Evolutionary conservation across 148 eudicot genomes (phyloP), one percentile per base, ranked within the genome.

Genomic region (Talinum fruticosum): DNA sequence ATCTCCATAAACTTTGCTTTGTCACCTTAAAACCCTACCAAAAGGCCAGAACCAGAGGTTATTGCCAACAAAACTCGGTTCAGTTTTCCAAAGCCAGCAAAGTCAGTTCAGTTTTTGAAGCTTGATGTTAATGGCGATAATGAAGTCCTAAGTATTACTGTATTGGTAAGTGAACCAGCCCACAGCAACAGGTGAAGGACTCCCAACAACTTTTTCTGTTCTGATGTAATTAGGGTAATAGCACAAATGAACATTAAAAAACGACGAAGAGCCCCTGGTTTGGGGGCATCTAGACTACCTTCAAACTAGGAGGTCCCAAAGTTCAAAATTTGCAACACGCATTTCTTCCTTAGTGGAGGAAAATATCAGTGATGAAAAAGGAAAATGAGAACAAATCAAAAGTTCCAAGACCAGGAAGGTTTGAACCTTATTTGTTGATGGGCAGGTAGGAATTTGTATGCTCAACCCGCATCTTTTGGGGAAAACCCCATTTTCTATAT

Each of bases 401-500:
- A 44, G 72, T 45, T 38, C n/a, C 24, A 28, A 29, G 19, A 14
- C 28, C 34, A 12, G 53, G 18, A 47, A 47, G 79, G 47, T 61
- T 32, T 72, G 73, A 71, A 96, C 99, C 99, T 96, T 93, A 82
- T 91, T 91, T 74, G 84, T 69, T 61, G 82, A 88, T 19, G 99
- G 99, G 79, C 89, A 85, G 14, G 83, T 79, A 32, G 99, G 99
- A 84, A 96, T 66, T 68, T 90, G 95, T 65, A 96, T 65, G 76
- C 88, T 86, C 41, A 93, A 79, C 23, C 83, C 93, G 75, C 94
- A 93, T 72, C 82, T 82, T 84, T 87, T 87, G 18, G 89, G 99
- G 78, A 90, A 96, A 72, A 75, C 71, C 10, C 92, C 97, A 44
- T 86, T 92, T 86, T 88, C 91, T 66, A 88, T 83, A 80, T 93